A percentile compares a stretch with the other conserved stretches of the same genome.
phyloP scores from a whole-genome alignment of 768 basidiomycete genomes.

The Lactarius sanguifluus region DNA sequence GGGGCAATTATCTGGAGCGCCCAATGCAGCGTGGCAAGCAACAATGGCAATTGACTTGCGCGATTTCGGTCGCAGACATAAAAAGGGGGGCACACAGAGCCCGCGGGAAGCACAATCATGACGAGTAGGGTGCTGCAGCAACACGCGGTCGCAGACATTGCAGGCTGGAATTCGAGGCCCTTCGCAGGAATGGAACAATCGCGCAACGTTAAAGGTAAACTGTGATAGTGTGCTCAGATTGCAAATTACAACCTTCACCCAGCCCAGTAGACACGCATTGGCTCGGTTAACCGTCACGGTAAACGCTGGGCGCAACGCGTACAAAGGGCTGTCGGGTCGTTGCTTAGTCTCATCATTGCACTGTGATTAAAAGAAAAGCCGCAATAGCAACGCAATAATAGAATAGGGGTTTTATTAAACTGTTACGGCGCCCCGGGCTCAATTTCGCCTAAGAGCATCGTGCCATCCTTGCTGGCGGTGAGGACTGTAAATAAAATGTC shows the following conservation, averaged over 20 bases:
- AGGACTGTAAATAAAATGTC: conserved; percentile 53
- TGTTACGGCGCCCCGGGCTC: conserved; percentile 50
- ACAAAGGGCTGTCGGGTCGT: conserved; percentile 24
- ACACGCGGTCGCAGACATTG: neutral
- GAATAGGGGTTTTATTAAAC: conserved; percentile 13
- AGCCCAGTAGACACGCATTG: conserved; percentile 12
- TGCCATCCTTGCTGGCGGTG: conserved; percentile 90
- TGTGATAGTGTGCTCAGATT: conserved; percentile 25
- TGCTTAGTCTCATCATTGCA: conserved; percentile 30
- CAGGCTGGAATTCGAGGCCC: neutral
- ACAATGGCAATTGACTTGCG: neutral
- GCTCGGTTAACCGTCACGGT: conserved; percentile 20
- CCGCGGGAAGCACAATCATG: neutral
- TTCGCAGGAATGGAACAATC: neutral
- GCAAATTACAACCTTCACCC: conserved; percentile 31
- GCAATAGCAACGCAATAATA: neutral
- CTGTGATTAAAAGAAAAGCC: conserved; percentile 8
- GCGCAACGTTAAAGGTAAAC: neutral
- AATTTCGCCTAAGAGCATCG: conserved; percentile 89
- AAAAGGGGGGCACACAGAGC: neutral
- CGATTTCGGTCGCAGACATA: neutral
- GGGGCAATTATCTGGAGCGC: neutral
- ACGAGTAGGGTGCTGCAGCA: neutral
- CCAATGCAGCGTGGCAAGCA: neutral
- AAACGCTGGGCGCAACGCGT: conserved; percentile 21